Evolutionary conservation across 148 eudicot species (phyloP).

Genomic region (Rhododendron griersonianum): DNA sequence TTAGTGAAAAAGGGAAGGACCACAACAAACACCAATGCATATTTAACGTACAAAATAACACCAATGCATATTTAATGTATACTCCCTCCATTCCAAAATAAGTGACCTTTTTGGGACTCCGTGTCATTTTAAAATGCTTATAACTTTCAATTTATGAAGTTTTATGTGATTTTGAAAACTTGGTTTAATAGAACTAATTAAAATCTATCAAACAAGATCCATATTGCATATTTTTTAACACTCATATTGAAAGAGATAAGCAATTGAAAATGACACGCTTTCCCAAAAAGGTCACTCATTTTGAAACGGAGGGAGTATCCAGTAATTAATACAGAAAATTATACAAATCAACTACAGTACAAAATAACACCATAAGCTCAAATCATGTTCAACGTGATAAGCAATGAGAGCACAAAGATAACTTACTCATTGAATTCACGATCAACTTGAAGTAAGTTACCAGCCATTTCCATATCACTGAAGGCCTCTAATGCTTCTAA

Average conservation of each 20-base stretch:
- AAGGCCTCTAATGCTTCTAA: constrained; percentile 79
- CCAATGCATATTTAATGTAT: neutral
- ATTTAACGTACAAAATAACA: neutral
- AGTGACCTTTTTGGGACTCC: too few species aligned
- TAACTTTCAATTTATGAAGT: too few species aligned
- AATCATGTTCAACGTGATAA: neutral
- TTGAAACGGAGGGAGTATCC: too few species aligned
- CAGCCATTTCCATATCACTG: constrained; percentile 45
- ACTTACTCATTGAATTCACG: constrained; percentile 86
- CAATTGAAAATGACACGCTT: too few species aligned
- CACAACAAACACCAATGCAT: neutral
- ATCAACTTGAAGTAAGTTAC: constrained; percentile 44
- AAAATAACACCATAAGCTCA: neutral
- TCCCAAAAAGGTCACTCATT: too few species aligned
- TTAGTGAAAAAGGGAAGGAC: neutral
- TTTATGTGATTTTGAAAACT: too few species aligned
- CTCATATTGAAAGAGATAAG: too few species aligned
- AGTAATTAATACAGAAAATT: neutral
- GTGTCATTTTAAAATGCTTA: too few species aligned
- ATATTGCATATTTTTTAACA: too few species aligned
- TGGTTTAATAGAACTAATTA: too few species aligned
- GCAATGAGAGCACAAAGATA: neutral
- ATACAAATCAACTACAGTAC: neutral
- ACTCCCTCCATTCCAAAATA: too few species aligned
- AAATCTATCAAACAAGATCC: too few species aligned